Conservation (phyloP, 2,329 filamentous ascomycete species). For the Ramularia endophylla region DNA sequence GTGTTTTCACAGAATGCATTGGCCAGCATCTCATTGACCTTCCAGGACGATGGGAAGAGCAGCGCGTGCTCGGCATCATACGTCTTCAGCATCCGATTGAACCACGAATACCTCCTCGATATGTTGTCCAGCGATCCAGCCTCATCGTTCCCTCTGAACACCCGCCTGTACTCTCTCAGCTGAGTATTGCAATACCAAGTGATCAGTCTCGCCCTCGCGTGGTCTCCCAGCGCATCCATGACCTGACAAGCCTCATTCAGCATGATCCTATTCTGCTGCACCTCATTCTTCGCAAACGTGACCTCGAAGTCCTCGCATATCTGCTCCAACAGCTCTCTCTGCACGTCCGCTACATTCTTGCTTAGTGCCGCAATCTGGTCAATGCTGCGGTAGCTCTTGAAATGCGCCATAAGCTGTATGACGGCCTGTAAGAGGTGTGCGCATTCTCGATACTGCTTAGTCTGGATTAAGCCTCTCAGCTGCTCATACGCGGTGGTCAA, state of each 20-base stretch:
- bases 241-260: slow-evolving; percentile 85
- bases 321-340: slow-evolving; percentile 88
- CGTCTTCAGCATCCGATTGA: slow-evolving; percentile 88
- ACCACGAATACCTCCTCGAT: slow-evolving; percentile 90
- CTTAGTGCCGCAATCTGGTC: slow-evolving; percentile 95
- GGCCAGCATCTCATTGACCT: slow-evolving; percentile 81
- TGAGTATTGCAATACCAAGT: slow-evolving; percentile 99
- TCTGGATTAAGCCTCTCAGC: slow-evolving; percentile 72
- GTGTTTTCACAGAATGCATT: slow-evolving; percentile 95
- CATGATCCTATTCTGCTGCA: slow-evolving; percentile 60
- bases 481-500: slow-evolving; percentile 99
- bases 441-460: slow-evolving; percentile 89
- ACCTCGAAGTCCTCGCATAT: slow-evolving; percentile 99
- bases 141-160: slow-evolving; percentile 95
- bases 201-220: slow-evolving; percentile 72
- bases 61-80: slow-evolving; percentile 88
- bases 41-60: slow-evolving; percentile 85
- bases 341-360: slow-evolving; percentile 86
- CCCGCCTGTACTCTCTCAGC: slow-evolving; percentile 87
- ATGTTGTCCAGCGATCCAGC: slow-evolving; percentile 96
- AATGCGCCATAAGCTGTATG: slow-evolving; percentile 95
- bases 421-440: slow-evolving; percentile 91
- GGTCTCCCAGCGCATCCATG: slow-evolving; percentile 89
- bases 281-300: slow-evolving; percentile 83
- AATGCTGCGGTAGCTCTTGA: slow-evolving; percentile 96